Evolutionary conservation across 495 filamentous ascomycete species (phyloP), one percentile per base, ranked within the genome.

Genomic region (Tetracladium marchalianum): DNA sequence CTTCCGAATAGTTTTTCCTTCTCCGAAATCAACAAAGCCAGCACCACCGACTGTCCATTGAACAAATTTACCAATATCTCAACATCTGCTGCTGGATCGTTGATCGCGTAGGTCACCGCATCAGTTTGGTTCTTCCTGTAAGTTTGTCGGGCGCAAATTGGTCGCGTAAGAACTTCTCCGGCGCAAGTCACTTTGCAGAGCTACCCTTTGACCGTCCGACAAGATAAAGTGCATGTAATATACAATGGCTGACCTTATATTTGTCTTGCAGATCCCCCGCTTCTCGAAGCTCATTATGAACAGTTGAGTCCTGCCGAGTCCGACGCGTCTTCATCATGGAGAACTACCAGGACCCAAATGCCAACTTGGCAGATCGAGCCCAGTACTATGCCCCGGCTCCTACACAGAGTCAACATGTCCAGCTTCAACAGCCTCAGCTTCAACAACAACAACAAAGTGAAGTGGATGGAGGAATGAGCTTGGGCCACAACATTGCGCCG

Each of bases 101-200:
- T 16, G 38, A 34, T 42, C 32, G 42, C 42, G 5, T 47, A 17
- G n/a, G 16, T 11, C 47, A 9, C 16, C 43, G 41, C 33, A 44
- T 38, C 46, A 33, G 37, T 27, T 15, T 18, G 35, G 38, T 24
- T 11, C 36, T 43, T 31, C n/a, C 32, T 44, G 47, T 44, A 47
- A 47, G 47, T 48, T 43, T 36, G 45, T 51, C 51, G 47, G 48
- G 43, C 43, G 41, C 43, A 40, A 44, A 54, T 50, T 43, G 32
- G 41, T 46, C 27, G 49, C 38, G 43, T 37, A 32, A 38, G 33
- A 36, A 46, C 22, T 27, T 39, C 57, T 73, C 16, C 36, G 54
- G 59, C 22, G 22, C 22, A 27, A 27, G 3, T 27, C 22, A 27
- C 22, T 7, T 7, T 27, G 22, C 22, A 27, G 3, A 27, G 22